These are phyloP conservation scores for Saraca asoca DNA, from an alignment of 331 rosid species.

Conservation along the genomic window DNA sequence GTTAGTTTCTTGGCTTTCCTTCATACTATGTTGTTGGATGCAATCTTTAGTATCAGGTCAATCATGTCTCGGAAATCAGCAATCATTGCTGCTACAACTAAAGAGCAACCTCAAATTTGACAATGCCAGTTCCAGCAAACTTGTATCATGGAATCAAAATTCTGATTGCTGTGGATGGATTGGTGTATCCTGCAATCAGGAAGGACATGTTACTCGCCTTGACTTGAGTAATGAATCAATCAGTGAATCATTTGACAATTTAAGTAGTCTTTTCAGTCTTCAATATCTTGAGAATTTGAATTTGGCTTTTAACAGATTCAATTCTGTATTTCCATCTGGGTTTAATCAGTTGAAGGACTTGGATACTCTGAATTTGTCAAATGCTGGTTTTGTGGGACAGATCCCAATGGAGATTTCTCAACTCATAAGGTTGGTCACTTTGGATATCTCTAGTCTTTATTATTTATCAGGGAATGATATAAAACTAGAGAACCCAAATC, in stretches of 20 bases:
- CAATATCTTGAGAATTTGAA: conserved; percentile 35
- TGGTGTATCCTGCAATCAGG: conserved; percentile 36
- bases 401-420: conserved; percentile 53
- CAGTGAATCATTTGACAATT: conserved; percentile 37
- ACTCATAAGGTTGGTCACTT: conserved; percentile 48
- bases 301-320: conserved; percentile 42
- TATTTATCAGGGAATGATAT: conserved; percentile 29
- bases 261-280: conserved; percentile 51
- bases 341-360: conserved; percentile 40
- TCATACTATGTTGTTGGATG: conserved; percentile 28
- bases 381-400: conserved; percentile 49
- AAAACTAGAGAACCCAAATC: conserved; percentile 43
- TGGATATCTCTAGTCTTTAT: conserved; percentile 48
- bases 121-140: conserved; percentile 15
- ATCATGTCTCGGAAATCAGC: conserved; percentile 40
- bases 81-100: conserved; percentile 39
- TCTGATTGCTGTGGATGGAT: conserved; percentile 37
- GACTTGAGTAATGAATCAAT: conserved; percentile 48
- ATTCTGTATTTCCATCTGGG: conserved; percentile 36
- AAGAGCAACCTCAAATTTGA: conserved; percentile 34
- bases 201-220: conserved; percentile 43
- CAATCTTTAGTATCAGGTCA: conserved; percentile 24
- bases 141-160: conserved; percentile 38
- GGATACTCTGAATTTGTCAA: conserved; percentile 42
- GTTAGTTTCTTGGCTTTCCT: conserved; percentile 36